Evolutionary conservation across 2,329 filamentous ascomycete species (phyloP), one percentile per base, ranked within the genome.

Genomic region (Chaetomium olivaceum): DNA sequence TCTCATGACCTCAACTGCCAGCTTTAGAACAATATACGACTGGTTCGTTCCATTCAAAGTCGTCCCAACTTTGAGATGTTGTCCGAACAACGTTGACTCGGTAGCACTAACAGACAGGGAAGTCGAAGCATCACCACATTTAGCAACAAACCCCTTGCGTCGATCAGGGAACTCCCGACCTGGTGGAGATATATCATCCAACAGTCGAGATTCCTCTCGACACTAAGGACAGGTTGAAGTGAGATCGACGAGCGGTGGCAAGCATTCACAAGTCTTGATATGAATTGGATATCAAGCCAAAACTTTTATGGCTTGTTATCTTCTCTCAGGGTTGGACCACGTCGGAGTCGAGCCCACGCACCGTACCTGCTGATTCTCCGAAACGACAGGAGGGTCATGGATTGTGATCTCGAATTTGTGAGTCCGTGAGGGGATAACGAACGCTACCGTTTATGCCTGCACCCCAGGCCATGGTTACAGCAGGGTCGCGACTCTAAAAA

Each of bases 111-210:
- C 16, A 31, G 21, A 29, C 31, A 52, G 21, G 29, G 58, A 61
- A 52, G 14, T 25, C 3, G 25, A 23, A 59, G 31, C n/a, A 27
- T 1, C 8, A 36, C 46, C 58, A 25, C 46, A 27, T 39, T 16
- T 50, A 11, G 25, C 31, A 52, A 36, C 58, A 14, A 43, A 14
- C 19, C 48, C 58, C 46, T 61, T 52, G 58, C 14, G 58, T 36
- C 58, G 58, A 61, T 61, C 58, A 59, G 27, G 58, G n/a, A 12
- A 36, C 21, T 39, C 58, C 12, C 27, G 43, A 33, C n/a, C 27
- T 19, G 46, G n/a, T 50, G 58, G 43, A n/a, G 58, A 54, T 54
- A 27, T 54, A 31, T 5, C 7, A 54, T 19, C 51, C 51, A 50
- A 21, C 39, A 50, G 27, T 33, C 4, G 27, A 50, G 43, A 50